Conservation (phyloP, 2,329 filamentous ascomycete species). For the Capronia epimyces region DNA sequence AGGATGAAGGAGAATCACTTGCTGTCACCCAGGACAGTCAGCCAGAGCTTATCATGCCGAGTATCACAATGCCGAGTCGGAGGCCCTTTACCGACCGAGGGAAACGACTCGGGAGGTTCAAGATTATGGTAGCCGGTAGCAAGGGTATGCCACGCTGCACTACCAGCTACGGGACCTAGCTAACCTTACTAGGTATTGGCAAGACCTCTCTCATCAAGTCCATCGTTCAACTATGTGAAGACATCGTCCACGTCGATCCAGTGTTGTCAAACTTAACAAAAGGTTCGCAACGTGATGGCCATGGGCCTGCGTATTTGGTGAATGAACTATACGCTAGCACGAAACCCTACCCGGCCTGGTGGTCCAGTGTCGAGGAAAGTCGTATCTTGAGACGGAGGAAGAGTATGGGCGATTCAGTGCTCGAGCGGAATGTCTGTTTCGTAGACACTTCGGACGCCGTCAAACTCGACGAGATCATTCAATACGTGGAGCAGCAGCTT, state of each 20-base stretch:
- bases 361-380: slow-evolving; percentile 69
- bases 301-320: slow-evolving; percentile 24
- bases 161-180: slow-evolving; percentile 1
- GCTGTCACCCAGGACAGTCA: slow-evolving; percentile 36
- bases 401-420: slow-evolving; percentile 67
- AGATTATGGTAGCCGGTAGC: slow-evolving; percentile 78
- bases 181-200: slow-evolving; percentile 58
- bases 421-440: slow-evolving; percentile 91
- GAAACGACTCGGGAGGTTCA: slow-evolving; percentile 76
- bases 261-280: slow-evolving; percentile 28
- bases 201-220: slow-evolving; percentile 87
- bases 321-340: slow-evolving; percentile 71
- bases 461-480: slow-evolving; percentile 52
- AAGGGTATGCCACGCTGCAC: slow-evolving; percentile 50
- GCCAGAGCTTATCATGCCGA: slow-evolving; percentile 95
- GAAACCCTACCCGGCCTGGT: slow-evolving; percentile 82
- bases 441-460: slow-evolving; percentile 66
- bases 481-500: slow-evolving; percentile 69
- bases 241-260: slow-evolving; percentile 89
- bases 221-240: slow-evolving; percentile 77
- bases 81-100: slow-evolving; percentile 86
- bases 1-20: slow-evolving; percentile 45
- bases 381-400: slow-evolving; percentile 57
- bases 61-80: slow-evolving; percentile 81
- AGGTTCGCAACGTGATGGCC: slow-evolving; percentile 3